Evolutionary conservation across 2,329 filamentous ascomycete genomes (phyloP), one percentile per base, ranked within the genome.

Genomic region (Fusarium multiceps): DNA sequence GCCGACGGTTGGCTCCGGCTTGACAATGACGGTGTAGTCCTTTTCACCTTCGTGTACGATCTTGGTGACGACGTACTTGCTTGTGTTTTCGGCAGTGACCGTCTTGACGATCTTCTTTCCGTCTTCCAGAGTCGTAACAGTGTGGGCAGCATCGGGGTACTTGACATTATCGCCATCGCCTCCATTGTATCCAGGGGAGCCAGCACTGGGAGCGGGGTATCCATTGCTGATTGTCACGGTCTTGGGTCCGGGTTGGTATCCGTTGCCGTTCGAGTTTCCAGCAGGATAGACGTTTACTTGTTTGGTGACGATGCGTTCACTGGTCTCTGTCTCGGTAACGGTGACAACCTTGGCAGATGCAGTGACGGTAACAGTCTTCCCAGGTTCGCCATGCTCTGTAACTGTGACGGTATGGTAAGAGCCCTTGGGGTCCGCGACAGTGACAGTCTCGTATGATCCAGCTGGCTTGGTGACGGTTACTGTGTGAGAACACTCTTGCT

Each of bases 391-490:
- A 16, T 60, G 48, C 27, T 71, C 63, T 16, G 62, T 71, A 27
- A 72, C 58, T 7, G 70, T 72, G 21, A 72, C 63, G 21, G 70
- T 73, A 16, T 59, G 59, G 30, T 46, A 66, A 43, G 68, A 57
- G 8, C 45, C 63, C 14, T 54, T 37, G 20, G 71, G 61, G n/a
- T 68, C 57, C 11, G 56, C 66, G 27, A 74, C 34, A 8, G 68
- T 75, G 28, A 73, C 57, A 7, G 69, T 75, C 40, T 67, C 54
- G 18, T 64, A 50, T 14, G 54, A 40, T 2, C 46, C 40, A 55
- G 69, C 55, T 47, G 70, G 67, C 21, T 74, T 68, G 16, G 74
- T 77, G 30, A 78, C 65, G 21, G 75, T 78, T 37, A 79, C 68
- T 13, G 74, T 76, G 11, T 62, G 59, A 11, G 45, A 34, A 14